Conservation (phyloP, 345 rosid genomes). For the Camelina laxa region DNA sequence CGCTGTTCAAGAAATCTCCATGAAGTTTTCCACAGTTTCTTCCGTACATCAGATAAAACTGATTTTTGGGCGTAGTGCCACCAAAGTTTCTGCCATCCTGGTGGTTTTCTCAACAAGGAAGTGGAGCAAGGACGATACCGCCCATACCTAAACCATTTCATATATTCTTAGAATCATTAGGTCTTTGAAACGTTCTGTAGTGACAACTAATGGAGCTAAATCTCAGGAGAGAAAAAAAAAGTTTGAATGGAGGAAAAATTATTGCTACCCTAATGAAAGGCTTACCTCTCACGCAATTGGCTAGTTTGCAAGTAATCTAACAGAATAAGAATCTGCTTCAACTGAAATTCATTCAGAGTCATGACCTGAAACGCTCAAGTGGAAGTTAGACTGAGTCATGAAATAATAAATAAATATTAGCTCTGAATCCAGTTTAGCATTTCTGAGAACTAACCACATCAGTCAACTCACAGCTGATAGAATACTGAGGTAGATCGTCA, state of each 20-base stretch:
- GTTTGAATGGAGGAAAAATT: slow-evolving; percentile 10
- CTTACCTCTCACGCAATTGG: slow-evolving; percentile 83
- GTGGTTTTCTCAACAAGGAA: slow-evolving; percentile 59
- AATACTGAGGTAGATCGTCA: slow-evolving; percentile 75
- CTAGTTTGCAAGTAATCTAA: slow-evolving; percentile 72
- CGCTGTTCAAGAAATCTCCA: slow-evolving; percentile 85
- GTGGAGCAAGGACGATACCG: slow-evolving; percentile 79
- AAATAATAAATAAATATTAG: slow-evolving; percentile 7
- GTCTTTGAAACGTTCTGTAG: background rate
- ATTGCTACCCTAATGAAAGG: slow-evolving; percentile 22
- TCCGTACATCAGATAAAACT: slow-evolving; percentile 69
- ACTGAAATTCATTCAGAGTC: slow-evolving; percentile 73
- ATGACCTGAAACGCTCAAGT: slow-evolving; percentile 50
- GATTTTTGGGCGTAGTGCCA: slow-evolving; percentile 92
- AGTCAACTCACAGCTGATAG: slow-evolving; percentile 67
- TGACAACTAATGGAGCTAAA: slow-evolving; percentile 8
- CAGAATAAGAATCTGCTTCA: slow-evolving; percentile 69
- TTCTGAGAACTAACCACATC: slow-evolving; percentile 61
- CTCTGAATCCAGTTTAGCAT: slow-evolving; percentile 14
- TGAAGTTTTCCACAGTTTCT: slow-evolving; percentile 76
- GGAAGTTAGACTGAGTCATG: slow-evolving; percentile 27
- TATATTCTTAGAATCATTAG: slow-evolving; percentile 3
- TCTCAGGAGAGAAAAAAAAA: slow-evolving; percentile 8
- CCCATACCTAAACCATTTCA: slow-evolving; percentile 66
- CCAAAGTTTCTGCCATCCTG: slow-evolving; percentile 83